phyloP scores from a whole-genome alignment of 2,329 filamentous ascomycete genomes.

The Fusarium odoratissimum region DNA sequence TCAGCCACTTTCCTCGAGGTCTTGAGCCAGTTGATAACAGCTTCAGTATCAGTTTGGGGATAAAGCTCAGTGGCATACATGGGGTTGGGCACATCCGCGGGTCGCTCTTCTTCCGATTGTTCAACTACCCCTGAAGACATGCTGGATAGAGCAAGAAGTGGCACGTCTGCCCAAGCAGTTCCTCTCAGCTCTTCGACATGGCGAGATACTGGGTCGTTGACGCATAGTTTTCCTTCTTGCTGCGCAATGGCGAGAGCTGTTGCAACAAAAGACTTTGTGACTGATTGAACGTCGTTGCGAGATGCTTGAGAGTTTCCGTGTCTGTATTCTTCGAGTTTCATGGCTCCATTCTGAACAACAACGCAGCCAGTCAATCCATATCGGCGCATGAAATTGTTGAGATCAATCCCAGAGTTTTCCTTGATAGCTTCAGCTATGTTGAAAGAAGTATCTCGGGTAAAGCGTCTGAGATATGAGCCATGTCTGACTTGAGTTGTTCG shows the following conservation, averaged over 20 bases:
- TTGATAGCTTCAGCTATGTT: not conserved
- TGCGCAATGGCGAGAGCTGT: conserved; percentile 28
- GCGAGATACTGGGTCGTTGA: conserved; percentile 21
- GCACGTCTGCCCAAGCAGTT: conserved; percentile 30
- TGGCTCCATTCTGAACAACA: conserved; percentile 15
- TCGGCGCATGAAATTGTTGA: conserved; percentile 19
- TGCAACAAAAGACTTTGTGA: conserved; percentile 30
- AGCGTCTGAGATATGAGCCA: conserved; percentile 21
- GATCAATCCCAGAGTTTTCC: not conserved
- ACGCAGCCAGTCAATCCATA: conserved; percentile 29
- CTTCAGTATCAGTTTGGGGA: conserved; percentile 15
- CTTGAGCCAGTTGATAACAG: conserved; percentile 27
- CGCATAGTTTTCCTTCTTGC: conserved; percentile 20
- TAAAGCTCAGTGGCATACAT: conserved; percentile 38
- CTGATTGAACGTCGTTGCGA: conserved; percentile 28
- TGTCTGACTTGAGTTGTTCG: conserved; percentile 30
- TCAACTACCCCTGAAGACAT: conserved; percentile 36
- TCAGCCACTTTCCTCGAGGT: conserved; percentile 29
- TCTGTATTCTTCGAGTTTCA: conserved; percentile 26
- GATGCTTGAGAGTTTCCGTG: conserved; percentile 31
- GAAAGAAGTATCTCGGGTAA: conserved; percentile 6
- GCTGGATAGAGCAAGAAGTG: conserved; percentile 22
- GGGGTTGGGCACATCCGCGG: conserved; percentile 23
- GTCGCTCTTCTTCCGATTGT: conserved; percentile 22
- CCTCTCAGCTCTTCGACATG: conserved; percentile 26